Evolutionary conservation across 2,329 filamentous ascomycete species (phyloP).

Genomic region (Calcarisporium arbuscula): DNA sequence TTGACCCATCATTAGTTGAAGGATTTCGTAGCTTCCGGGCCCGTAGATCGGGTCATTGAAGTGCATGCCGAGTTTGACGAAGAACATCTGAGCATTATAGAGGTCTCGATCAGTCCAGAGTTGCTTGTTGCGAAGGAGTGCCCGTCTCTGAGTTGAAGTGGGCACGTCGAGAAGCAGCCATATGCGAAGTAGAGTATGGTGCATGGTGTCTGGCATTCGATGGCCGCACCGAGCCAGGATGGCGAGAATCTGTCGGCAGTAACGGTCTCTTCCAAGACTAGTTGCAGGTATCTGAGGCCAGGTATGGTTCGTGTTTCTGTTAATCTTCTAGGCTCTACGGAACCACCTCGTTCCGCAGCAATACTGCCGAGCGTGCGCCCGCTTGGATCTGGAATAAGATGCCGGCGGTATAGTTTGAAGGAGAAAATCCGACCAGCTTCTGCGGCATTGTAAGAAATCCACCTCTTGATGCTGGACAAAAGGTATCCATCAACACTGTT

Average conservation of each 20-base stretch:
- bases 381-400: slow-evolving; percentile 55
- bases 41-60: slow-evolving; percentile 59
- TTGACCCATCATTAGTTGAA: slow-evolving; percentile 56
- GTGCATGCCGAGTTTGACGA: slow-evolving; percentile 66
- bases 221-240: slow-evolving; percentile 53
- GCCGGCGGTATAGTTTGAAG: slow-evolving; percentile 50
- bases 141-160: slow-evolving; percentile 47
- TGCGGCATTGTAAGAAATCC: slow-evolving; percentile 47
- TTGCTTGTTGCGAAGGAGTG: slow-evolving; percentile 42
- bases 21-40: slow-evolving; percentile 41
- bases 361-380: too few species aligned
- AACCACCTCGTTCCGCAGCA: too few species aligned
- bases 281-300: slow-evolving; percentile 59
- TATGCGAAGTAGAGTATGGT: slow-evolving; percentile 51
- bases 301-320: slow-evolving; percentile 54
- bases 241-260: slow-evolving; percentile 56
- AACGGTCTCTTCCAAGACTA: slow-evolving; percentile 54
- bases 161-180: slow-evolving; percentile 69
- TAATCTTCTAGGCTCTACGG: too few species aligned
- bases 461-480: slow-evolving; percentile 50
- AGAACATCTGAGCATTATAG: slow-evolving; percentile 55
- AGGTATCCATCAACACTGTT: slow-evolving; percentile 52
- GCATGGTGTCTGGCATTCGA: slow-evolving; percentile 43
- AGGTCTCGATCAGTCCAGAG: slow-evolving; percentile 57
- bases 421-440: slow-evolving; percentile 52